Evolutionary conservation across 495 filamentous ascomycete genomes (phyloP).

Genomic region (Penicillium atrosanguineum): DNA sequence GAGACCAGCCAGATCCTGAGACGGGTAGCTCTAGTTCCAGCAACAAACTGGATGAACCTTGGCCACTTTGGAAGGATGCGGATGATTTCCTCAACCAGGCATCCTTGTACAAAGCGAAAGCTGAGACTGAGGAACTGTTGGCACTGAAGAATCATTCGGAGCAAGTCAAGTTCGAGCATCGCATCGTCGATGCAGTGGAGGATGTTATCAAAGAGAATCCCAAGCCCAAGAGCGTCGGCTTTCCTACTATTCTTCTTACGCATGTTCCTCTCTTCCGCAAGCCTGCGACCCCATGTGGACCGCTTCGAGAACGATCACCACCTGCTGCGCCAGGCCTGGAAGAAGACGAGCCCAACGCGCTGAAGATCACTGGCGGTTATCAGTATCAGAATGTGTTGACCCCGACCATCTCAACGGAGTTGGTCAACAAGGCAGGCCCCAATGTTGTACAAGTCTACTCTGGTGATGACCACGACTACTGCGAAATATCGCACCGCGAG

Average conservation of each 20-base stretch:
- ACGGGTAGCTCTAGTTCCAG: constrained; percentile 40
- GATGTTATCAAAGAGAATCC: constrained; percentile 23
- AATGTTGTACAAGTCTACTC: constrained; percentile 76
- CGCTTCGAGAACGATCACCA: constrained; percentile 78
- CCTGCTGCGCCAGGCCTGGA: constrained; percentile 61
- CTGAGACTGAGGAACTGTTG: constrained; percentile 41
- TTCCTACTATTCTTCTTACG: constrained; percentile 82
- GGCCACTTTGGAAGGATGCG: constrained; percentile 71
- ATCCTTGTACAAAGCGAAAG: constrained; percentile 41
- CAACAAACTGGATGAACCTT: constrained; percentile 37
- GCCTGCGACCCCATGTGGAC: constrained; percentile 82
- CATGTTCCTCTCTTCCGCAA: constrained; percentile 88
- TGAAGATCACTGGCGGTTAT: constrained; percentile 72
- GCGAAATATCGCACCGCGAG: constrained; percentile 74
- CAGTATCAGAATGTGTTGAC: constrained; percentile 96
- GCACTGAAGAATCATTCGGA: constrained; percentile 42
- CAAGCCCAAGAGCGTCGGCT: constrained; percentile 36
- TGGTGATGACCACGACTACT: constrained; percentile 98
- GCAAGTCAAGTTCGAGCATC: constrained; percentile 49
- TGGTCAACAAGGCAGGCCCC: constrained; percentile 72
- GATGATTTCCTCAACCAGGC: constrained; percentile 72
- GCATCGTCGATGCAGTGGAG: constrained; percentile 27
- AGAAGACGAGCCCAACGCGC: constrained; percentile 74
- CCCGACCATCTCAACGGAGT: constrained; percentile 63
- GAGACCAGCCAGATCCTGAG: constrained; percentile 49